Evolutionary conservation across 2,329 filamentous ascomycete genomes (phyloP), one percentile per base, ranked within the genome.

Genomic region (Elsinoe arachidis): DNA sequence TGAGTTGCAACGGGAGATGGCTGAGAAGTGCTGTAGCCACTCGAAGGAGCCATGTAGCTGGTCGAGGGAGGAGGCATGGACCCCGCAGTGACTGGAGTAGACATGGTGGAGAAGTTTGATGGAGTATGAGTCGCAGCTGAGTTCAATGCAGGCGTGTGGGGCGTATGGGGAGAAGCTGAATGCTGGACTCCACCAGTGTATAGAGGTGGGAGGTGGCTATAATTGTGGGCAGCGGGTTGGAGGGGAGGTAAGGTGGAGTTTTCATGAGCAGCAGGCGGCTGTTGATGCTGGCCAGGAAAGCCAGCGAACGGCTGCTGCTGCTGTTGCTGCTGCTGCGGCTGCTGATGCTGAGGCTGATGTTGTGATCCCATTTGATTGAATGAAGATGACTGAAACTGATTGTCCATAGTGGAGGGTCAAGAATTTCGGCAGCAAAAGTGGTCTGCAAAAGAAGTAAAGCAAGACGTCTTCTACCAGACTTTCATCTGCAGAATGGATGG

Each of bases 1-100:
- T 60, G 15, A 62, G 59, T 33, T 64, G 66, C 62, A 64, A 65
- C 58, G 11, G 68, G 66, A 19, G 67, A 63, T n/a, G 66, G 61
- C 47, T 66, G 64, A 21, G 67, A 61, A n/a, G 64, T 60, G 62
- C 57, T 43, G 56, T 58, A 63, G 23, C 35, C 46, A 19, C 35
- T 59, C 60, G 60, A 34, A 69, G 2, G 64, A 60, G 59, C 64
- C 37, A 59, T 58, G 59, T 65, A 66, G 33, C 63, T 65, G 9
- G 60, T 59, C 7, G 64, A 62, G 1, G 68, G 69, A n/a, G 68
- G 68, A 11, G 68, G 64, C 68, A 70, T 70, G n/a, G 63, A 63
- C 58, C 66, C 65, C 12, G 59, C 55, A 44, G 67, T 60, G 60
- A 62, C 63, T 41, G 61, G 59, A 30, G 65, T 63, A 35, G 63